Evolutionary conservation across 768 basidiomycete genomes (phyloP).

Genomic region (Boletus rufocinnamomeus): DNA sequence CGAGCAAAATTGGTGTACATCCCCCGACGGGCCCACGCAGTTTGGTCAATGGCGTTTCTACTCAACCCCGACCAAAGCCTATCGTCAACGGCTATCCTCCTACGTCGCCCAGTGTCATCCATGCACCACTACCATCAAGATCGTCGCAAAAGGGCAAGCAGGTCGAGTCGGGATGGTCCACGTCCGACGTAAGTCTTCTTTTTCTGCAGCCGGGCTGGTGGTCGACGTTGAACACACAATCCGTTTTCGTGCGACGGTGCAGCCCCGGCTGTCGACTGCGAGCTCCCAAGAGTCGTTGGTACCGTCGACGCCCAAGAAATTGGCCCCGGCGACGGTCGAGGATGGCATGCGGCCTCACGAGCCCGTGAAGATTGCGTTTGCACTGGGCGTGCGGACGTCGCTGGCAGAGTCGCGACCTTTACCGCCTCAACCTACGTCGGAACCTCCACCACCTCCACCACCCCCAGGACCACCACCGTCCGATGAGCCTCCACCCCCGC

Average conservation of each 20-base stretch:
- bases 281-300: conserved; percentile 17
- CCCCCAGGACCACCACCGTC: conserved; percentile 34
- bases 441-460: conserved; percentile 40
- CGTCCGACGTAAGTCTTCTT: conserved; percentile 35
- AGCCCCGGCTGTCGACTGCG: conserved; percentile 18
- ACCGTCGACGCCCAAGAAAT: conserved; percentile 20
- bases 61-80: conserved; percentile 40
- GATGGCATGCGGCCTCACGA: conserved; percentile 36
- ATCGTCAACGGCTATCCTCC: conserved; percentile 46
- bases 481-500: conserved; percentile 30
- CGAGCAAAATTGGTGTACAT: conserved; percentile 49
- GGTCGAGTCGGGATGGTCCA: conserved; percentile 38
- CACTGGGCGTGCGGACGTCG: conserved; percentile 33
- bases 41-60: conserved; percentile 44
- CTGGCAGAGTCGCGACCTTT: conserved; percentile 30
- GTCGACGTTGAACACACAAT: conserved; percentile 1
- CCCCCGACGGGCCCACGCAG: conserved; percentile 72
- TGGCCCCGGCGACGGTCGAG: conserved; percentile 25
- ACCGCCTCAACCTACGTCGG: conserved; percentile 41
- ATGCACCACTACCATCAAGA: conserved; percentile 37
- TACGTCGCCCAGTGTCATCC: conserved; percentile 26
- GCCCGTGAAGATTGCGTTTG: conserved; percentile 35
- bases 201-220: background rate
- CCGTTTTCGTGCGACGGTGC: conserved; percentile 11
- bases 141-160: conserved; percentile 45